These are phyloP conservation scores for Pseudogymnoascus sp. DNA, from an alignment of 2,329 filamentous ascomycete species.

Conservation along the genomic window DNA sequence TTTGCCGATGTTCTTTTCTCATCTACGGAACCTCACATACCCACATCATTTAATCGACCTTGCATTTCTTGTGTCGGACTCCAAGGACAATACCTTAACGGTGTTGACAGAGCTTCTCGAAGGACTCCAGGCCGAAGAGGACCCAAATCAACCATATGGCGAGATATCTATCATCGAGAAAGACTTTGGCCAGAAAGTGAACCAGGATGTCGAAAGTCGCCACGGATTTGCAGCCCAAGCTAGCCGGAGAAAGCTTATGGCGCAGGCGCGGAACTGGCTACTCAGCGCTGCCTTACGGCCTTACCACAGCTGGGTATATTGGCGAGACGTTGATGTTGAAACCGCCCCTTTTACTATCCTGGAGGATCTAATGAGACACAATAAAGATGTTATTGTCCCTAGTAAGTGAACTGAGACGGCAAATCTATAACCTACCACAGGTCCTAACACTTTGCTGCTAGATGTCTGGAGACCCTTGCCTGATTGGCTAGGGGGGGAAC, in stretches of 20 bases:
- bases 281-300: constrained; percentile 86
- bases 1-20: constrained; percentile 97
- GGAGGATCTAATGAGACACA: constrained; percentile 96
- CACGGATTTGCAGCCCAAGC: constrained; percentile 97
- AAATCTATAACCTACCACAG: constrained; percentile 11
- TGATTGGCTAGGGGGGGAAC: constrained; percentile 96
- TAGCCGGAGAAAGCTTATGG: constrained; percentile 90
- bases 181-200: constrained; percentile 96
- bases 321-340: constrained; percentile 97
- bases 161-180: constrained; percentile 98
- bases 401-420: constrained; percentile 53
- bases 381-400: constrained; percentile 96
- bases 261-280: constrained; percentile 94
- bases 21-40: constrained; percentile 92
- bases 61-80: constrained; percentile 94
- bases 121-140: constrained; percentile 68
- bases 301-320: constrained; percentile 98
- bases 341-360: constrained; percentile 94
- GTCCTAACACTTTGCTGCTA: constrained; percentile 31
- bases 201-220: constrained; percentile 94
- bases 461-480: constrained; percentile 98
- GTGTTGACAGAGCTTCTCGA: constrained; percentile 69
- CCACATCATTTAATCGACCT: constrained; percentile 94
- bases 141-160: constrained; percentile 76
- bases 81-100: constrained; percentile 79